Base-by-base conservation (phyloP, 225 moss, liverwort and hornwort genomes). In the Bryum argenteum region DNA sequence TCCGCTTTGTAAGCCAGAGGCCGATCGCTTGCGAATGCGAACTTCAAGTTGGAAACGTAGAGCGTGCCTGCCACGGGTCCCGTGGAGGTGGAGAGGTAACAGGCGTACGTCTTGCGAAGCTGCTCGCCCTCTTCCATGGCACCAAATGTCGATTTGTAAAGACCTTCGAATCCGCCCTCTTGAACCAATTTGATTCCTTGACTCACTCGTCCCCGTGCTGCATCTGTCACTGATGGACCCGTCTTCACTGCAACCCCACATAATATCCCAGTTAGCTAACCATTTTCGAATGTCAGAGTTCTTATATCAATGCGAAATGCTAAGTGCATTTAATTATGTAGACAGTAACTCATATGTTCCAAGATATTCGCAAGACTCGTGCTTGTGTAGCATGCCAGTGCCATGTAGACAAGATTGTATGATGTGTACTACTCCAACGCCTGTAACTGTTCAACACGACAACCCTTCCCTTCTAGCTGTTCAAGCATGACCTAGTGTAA, bases 61-160 rank as follows among this genome's bases (percentile, higher is more conserved):
- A 97, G 90, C 33, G 96, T 97, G 58, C 96, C 96, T 28, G 76
- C 89, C 14, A 97, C 91, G n/a, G 96, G 91, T 37, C 96, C 96
- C 12, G 89, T 97, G 6, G 94, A 90, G 12, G 96, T 97, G 66
- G 93, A 94, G 5, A 97, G 78, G 69, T 90, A 92, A 54, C 94
- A 97, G 0, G 96, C 96, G 66, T 97, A 97, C 1, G 96, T 97
- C 73, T 97, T 97, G 54, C 82, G 81, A 17, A 97, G 74, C 54
- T 78, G 83, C 75, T 97, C 96, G 15, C 84, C 79, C 1, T 81
- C 61, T 1, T 80, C 84, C n/a, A 80, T 72, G 28, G 75, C 67
- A 17, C 88, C 81, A 56, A 97, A 97, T 0, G 82, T 83, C 16
- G 83, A 12, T 56, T 83, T 89, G 50, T 91, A 94, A 0, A 93